Evolutionary conservation across 805 yeast genomes (phyloP).

Genomic region (Lipomyces sp.): DNA sequence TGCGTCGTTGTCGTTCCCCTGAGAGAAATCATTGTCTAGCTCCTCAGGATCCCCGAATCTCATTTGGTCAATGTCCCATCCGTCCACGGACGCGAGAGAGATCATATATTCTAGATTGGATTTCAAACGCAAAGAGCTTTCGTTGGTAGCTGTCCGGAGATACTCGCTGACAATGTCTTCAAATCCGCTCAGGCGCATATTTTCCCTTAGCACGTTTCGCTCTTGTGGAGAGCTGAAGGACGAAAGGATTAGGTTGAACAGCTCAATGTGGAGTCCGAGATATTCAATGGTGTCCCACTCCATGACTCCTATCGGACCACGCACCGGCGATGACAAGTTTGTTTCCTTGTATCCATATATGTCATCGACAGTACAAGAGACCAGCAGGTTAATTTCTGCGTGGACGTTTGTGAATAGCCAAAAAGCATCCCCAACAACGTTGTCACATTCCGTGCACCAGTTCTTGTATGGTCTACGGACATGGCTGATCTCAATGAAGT

Average conservation of each 20-base stretch:
- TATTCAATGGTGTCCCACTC: slow-evolving; percentile 23
- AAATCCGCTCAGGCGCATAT: slow-evolving; percentile 16
- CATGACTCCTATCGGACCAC: background rate
- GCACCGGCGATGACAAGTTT: background rate
- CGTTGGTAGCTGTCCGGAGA: slow-evolving; percentile 4
- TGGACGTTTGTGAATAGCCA: slow-evolving; percentile 18
- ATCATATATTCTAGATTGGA: slow-evolving; percentile 8
- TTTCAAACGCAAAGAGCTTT: background rate
- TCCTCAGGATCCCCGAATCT: too few relatives aligned
- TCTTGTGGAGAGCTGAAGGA: background rate
- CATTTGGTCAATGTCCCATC: slow-evolving; percentile 5
- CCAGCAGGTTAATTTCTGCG: slow-evolving; percentile 1
- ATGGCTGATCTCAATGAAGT: slow-evolving; percentile 17
- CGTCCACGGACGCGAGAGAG: slow-evolving; percentile 10
- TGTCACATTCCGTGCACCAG: slow-evolving; percentile 16
- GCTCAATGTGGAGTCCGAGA: slow-evolving; percentile 20
- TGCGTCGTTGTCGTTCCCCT: too few relatives aligned
- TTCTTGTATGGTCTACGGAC: slow-evolving; percentile 15
- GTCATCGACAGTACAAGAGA: background rate
- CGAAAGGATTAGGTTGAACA: slow-evolving; percentile 12
- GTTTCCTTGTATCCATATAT: background rate
- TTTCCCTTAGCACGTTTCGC: slow-evolving; percentile 6
- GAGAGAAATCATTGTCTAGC: too few relatives aligned
- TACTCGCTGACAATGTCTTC: slow-evolving; percentile 12
- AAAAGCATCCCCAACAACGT: slow-evolving; percentile 18